Base-by-base conservation (phyloP, 2,329 filamentous ascomycete genomes). In the Fusarium sp. region DNA sequence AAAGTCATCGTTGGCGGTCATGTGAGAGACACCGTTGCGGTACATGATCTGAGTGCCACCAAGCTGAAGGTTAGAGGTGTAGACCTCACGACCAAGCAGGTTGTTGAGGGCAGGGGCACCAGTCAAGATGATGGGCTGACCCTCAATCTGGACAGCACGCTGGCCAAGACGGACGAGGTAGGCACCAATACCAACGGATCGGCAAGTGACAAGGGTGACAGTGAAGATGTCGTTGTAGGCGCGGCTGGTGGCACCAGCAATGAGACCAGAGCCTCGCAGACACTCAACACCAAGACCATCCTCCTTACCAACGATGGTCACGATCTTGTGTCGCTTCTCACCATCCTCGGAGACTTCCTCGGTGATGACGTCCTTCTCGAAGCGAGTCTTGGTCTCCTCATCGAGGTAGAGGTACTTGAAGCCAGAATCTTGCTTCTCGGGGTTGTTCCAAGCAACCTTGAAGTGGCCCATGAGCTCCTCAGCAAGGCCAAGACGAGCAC, bases 11-110 rank as follows among this genome's bases (percentile, higher is more conserved):
- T 93, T 93, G 79, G 96, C 96, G 77, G 96, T 98, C 94, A 98
- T 96, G 87, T 99, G 96, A 28, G 96, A 98, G 47, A 99, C 96
- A 90, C 96, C 96, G 83, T 99, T 99, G 87, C 94, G 95, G 91
- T 99, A 98, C 96, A 99, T 99, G 89, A 99, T 99, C 85, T 99
- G 96, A n/a, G 96, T 99, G 78, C 96, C 96, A 91, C 96, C 96
- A 75, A 99, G 94, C 88, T 99, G 96, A 81, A 99, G 86, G 89
- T 99, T 99, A 70, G 96, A 98, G 30, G 96, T 98, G 87, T 99
- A 99, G 36, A 99, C 96, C 85, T 99, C 96, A 78, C 97, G 95
- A 80, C 96, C 96, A 70, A 99, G 91, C 79, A 99, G 89, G 87
- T 98, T 99, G 91, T 99, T 99, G 83, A 99, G 93, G 68, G 96